Conservation (phyloP, 768 basidiomycete species). For the Boletales sp. region DNA sequence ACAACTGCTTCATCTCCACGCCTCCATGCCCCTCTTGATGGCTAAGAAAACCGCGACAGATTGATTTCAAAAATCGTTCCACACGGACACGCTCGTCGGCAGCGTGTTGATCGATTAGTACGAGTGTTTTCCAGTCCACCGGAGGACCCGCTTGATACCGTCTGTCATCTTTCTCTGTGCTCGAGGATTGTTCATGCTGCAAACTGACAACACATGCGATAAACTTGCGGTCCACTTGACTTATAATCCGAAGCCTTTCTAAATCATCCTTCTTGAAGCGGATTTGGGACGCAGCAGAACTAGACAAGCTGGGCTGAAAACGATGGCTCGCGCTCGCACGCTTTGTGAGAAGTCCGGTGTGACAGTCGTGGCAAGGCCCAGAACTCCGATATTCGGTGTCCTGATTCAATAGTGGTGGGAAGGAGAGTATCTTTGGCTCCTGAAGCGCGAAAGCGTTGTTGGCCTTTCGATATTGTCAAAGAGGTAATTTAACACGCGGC, state of each 20-base stretch:
- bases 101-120: slow-evolving; percentile 95
- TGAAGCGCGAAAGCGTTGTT: slow-evolving; percentile 52
- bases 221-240: slow-evolving; percentile 90
- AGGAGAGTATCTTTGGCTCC: slow-evolving; percentile 46
- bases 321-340: slow-evolving; percentile 6
- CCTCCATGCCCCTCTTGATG: slow-evolving; percentile 35
- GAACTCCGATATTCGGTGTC: slow-evolving; percentile 9
- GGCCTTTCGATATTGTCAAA: slow-evolving; percentile 34
- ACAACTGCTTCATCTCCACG: slow-evolving; percentile 42
- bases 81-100: slow-evolving; percentile 96
- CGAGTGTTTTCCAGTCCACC: slow-evolving; percentile 38
- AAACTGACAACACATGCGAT: slow-evolving; percentile 63
- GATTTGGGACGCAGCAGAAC: slow-evolving; percentile 20
- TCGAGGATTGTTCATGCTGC: slow-evolving; percentile 10
- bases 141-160: slow-evolving; percentile 12
- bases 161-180: slow-evolving; percentile 10
- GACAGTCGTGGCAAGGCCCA: slow-evolving; percentile 10
- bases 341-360: slow-evolving; percentile 7
- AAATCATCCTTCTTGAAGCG: slow-evolving; percentile 56
- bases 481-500: slow-evolving; percentile 1
- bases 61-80: slow-evolving; percentile 69
- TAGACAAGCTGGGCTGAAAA: slow-evolving; percentile 11
- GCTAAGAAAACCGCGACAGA: slow-evolving; percentile 66
- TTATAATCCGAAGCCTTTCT: slow-evolving; percentile 54
- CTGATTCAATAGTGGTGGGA: slow-evolving; percentile 13